Evolutionary conservation across 163 green algal species (phyloP).

Genomic region (Trebouxia gelatinosa): DNA sequence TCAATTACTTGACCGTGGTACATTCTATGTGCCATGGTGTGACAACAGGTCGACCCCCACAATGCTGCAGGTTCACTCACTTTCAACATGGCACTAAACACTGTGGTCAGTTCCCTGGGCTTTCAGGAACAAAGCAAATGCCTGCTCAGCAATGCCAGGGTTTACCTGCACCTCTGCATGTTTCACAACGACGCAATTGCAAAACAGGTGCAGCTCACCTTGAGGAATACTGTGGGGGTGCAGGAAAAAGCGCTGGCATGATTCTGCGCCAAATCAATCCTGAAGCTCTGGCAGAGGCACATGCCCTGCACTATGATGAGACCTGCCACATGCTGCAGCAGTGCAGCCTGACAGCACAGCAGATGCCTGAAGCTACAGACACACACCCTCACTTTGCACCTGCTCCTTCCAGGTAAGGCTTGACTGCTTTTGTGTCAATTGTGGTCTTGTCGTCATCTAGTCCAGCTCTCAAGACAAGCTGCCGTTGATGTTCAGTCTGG

Average conservation of each 20-base stretch:
- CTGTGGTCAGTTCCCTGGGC: not conserved
- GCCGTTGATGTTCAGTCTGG: not conserved
- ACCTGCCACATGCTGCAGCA: not conserved
- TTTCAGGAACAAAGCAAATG: not conserved
- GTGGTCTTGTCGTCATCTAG: too few relatives aligned
- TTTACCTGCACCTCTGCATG: not conserved
- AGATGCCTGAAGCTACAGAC: not conserved
- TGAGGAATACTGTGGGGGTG: not conserved
- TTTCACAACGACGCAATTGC: not conserved
- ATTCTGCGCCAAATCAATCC: conserved; percentile 64
- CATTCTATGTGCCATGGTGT: too few relatives aligned
- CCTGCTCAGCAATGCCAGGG: not conserved
- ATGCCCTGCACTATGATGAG: conserved; percentile 52
- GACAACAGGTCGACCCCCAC: too few relatives aligned
- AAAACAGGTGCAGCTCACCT: too few relatives aligned
- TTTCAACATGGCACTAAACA: not conserved
- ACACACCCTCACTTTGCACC: not conserved
- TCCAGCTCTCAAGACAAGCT: too few relatives aligned
- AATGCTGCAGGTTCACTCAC: too few relatives aligned
- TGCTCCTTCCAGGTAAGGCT: not conserved
- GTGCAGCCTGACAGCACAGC: not conserved
- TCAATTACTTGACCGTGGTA: too few relatives aligned
- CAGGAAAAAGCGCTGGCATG: conserved; percentile 65
- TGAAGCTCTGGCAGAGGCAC: conserved; percentile 36
- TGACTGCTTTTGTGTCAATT: not conserved